phyloP scores from a whole-genome alignment of 139 green algal species.

The Ettlia oleoabundans region DNA sequence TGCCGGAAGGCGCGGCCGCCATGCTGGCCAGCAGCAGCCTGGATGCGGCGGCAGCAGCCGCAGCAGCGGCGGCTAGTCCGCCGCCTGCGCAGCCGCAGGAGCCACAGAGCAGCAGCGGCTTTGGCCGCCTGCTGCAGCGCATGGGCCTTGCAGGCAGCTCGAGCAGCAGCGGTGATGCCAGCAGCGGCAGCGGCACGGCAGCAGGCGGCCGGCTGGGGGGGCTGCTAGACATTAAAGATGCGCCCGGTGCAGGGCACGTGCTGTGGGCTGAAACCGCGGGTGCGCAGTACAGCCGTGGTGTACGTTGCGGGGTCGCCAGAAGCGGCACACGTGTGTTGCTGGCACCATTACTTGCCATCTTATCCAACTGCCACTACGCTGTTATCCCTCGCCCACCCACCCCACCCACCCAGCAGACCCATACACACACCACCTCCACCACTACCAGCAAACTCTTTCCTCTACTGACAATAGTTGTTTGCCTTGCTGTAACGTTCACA shows the following conservation, averaged over 20 bases:
- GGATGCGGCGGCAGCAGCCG: conserved; percentile 3
- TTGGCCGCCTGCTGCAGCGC: conserved; percentile 38
- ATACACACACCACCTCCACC: too few relatives aligned
- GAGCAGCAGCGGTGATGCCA: background rate
- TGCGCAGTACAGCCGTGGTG: too few relatives aligned
- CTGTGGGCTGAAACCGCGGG: conserved; percentile 65
- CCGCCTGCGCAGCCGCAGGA: background rate
- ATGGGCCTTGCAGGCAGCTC: conserved; percentile 16
- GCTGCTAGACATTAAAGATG: conserved; percentile 14
- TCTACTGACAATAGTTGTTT: too few relatives aligned
- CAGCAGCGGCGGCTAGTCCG: background rate
- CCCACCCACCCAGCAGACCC: too few relatives aligned
- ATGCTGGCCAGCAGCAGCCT: conserved; percentile 25
- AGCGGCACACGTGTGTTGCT: too few relatives aligned
- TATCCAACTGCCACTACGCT: too few relatives aligned
- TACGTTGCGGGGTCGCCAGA: too few relatives aligned
- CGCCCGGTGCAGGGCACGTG: conserved; percentile 60
- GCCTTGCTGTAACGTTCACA: background rate
- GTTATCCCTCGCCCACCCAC: too few relatives aligned
- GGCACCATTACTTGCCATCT: too few relatives aligned
- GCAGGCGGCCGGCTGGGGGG: conserved; percentile 21
- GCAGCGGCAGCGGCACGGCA: background rate
- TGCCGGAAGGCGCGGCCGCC: background rate
- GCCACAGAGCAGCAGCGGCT: conserved; percentile 31
- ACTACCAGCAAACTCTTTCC: too few relatives aligned